Conservation (phyloP, 2,329 filamentous ascomycete species). For the Ceratocystis alfenasii region DNA sequence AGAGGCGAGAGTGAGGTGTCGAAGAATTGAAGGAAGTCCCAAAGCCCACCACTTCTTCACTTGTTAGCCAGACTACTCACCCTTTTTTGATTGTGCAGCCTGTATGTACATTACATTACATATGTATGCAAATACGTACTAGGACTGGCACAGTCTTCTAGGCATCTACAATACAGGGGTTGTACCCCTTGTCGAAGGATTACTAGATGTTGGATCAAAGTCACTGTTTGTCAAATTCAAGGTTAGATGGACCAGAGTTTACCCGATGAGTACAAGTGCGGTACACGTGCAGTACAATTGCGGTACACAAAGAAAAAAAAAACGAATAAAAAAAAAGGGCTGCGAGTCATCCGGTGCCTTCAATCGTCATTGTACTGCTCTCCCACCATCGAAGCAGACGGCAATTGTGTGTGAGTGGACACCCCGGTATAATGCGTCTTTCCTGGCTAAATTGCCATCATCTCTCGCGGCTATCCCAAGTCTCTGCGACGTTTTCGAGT, state of each 20-base stretch:
- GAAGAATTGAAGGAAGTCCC: neutral
- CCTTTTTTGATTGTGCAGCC: neutral
- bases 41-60: neutral
- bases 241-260: neutral
- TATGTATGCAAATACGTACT: conserved; percentile 5
- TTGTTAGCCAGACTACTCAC: neutral
- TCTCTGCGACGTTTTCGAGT: neutral
- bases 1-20: too few relatives aligned
- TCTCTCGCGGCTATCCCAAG: neutral
- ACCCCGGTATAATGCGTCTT: neutral
- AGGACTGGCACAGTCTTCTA: neutral
- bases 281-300: neutral
- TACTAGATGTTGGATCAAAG: neutral
- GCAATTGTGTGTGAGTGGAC: neutral
- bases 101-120: neutral
- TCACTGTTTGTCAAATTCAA: neutral
- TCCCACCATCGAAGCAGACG: neutral
- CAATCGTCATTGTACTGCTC: too few relatives aligned
- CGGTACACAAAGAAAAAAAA: too few relatives aligned
- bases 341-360: too few relatives aligned
- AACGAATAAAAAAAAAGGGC: too few relatives aligned
- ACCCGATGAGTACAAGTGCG: neutral
- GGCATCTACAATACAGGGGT: conserved; percentile 2
- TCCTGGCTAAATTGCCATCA: neutral
- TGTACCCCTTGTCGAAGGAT: neutral